These are phyloP conservation scores for Arthromyces matolae DNA, from an alignment of 768 basidiomycete species.

Conservation along the genomic window DNA sequence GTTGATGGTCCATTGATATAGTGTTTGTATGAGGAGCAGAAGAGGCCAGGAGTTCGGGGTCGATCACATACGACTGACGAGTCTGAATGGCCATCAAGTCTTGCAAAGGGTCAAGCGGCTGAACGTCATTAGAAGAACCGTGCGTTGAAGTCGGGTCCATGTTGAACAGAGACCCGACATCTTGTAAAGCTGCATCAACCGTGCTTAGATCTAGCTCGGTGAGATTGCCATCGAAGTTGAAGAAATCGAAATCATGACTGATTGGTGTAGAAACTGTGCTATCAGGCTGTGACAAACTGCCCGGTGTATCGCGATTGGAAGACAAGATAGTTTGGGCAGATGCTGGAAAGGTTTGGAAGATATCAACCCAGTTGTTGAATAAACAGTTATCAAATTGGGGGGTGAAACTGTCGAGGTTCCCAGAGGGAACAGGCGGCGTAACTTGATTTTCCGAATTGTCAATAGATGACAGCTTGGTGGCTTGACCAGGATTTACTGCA, in stretches of 20 bases:
- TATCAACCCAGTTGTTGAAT: slow-evolving; percentile 50
- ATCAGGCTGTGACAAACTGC: neutral
- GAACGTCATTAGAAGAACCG: neutral
- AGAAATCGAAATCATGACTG: slow-evolving; percentile 11
- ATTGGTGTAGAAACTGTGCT: slow-evolving; percentile 4
- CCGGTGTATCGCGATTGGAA: slow-evolving; percentile 10
- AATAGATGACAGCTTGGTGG: no score
- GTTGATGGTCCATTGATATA: slow-evolving; percentile 6
- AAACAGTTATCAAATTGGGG: no score
- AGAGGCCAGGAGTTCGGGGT: slow-evolving; percentile 31
- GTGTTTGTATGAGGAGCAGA: slow-evolving; percentile 15
- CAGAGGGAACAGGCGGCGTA: no score
- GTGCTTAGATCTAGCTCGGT: slow-evolving; percentile 2
- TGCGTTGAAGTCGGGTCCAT: neutral
- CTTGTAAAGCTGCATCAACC: slow-evolving; percentile 5
- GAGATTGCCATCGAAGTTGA: slow-evolving; percentile 12
- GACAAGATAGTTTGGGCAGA: slow-evolving; percentile 25
- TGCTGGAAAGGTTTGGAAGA: slow-evolving; percentile 43
- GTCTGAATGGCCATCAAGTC: neutral
- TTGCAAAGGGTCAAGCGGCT: neutral
- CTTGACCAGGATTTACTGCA: slow-evolving; percentile 22
- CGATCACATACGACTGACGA: slow-evolving; percentile 22
- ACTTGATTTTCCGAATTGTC: no score
- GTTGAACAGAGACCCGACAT: slow-evolving; percentile 8
- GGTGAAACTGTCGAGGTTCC: slow-evolving; percentile 34